phyloP scores from a whole-genome alignment of 495 filamentous ascomycete species.

The Penicillium argentinense region DNA sequence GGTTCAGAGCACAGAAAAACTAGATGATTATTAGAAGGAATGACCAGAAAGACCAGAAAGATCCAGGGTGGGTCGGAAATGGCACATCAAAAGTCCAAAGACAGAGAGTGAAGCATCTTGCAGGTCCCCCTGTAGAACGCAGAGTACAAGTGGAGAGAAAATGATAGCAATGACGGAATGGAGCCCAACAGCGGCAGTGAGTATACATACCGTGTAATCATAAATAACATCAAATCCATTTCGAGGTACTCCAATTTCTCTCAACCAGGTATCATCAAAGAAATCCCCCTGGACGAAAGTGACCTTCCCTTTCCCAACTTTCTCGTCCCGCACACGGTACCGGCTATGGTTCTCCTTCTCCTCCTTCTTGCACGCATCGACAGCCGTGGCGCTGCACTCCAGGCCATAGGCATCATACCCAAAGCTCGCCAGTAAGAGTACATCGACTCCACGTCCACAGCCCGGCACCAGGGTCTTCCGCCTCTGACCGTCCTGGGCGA shows the following conservation, averaged over 20 bases:
- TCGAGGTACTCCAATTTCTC: no score
- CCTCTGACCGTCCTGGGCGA: slow-evolving; percentile 25
- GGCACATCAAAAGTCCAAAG: neutral
- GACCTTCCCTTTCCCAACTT: slow-evolving; percentile 50
- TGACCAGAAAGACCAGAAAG: slow-evolving; percentile 1
- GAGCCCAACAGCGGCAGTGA: no score
- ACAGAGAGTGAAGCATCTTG: no score
- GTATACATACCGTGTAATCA: slow-evolving; percentile 58
- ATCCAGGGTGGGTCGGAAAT: no score
- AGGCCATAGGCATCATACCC: slow-evolving; percentile 75
- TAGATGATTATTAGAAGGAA: slow-evolving; percentile 29
- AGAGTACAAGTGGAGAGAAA: no score
- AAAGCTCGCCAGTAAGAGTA: slow-evolving; percentile 64
- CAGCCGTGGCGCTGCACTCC: slow-evolving; percentile 59
- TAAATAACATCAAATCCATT: no score
- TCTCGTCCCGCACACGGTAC: slow-evolving; percentile 48
- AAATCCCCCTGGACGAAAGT: slow-evolving; percentile 69
- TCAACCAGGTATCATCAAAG: slow-evolving; percentile 67
- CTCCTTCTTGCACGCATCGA: slow-evolving; percentile 54
- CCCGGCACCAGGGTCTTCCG: slow-evolving; percentile 64
- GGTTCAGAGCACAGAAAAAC: slow-evolving; percentile 78
- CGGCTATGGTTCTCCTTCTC: slow-evolving; percentile 30
- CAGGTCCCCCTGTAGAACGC: no score
- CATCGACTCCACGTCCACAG: slow-evolving; percentile 75
- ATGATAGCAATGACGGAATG: no score